Conservation (phyloP, 2,329 filamentous ascomycete species). For the Botrytis fabae region DNA sequence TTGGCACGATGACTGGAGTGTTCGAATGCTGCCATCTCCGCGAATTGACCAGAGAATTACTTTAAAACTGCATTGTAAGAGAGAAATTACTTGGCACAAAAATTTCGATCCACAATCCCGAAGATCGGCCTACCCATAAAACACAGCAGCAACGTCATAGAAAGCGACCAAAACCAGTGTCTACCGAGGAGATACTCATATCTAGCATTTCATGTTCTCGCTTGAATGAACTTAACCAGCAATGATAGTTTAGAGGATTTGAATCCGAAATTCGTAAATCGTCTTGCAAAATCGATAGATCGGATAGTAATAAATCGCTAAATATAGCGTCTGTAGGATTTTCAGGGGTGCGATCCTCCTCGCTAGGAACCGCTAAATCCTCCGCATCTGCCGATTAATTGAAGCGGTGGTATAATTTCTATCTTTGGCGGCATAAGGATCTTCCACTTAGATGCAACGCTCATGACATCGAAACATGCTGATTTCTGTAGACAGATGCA, state of each 20-base stretch:
- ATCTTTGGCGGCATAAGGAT: neutral
- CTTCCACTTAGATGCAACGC: neutral
- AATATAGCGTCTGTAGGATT: neutral
- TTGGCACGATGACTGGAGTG: neutral
- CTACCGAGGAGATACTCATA: neutral
- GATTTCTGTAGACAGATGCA: neutral
- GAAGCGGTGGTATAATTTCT: neutral
- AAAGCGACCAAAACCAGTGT: neutral
- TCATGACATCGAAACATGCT: neutral
- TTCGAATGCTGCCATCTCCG: neutral
- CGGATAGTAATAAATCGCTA: neutral
- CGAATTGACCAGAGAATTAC: neutral
- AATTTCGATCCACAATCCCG: neutral
- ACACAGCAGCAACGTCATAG: neutral
- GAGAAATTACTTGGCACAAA: neutral
- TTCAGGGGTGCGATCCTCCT: neutral
- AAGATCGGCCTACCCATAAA: neutral
- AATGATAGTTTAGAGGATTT: neutral
- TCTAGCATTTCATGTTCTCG: neutral
- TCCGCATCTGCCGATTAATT: neutral
- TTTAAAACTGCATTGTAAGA: neutral
- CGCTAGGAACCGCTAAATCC: neutral
- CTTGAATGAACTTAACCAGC: neutral
- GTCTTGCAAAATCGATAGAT: neutral
- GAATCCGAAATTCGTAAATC: neutral